Evolutionary conservation across 306 rosid genomes (phyloP), one percentile per base, ranked within the genome.

Genomic region (cucumber (Cucumis sativus)): DNA sequence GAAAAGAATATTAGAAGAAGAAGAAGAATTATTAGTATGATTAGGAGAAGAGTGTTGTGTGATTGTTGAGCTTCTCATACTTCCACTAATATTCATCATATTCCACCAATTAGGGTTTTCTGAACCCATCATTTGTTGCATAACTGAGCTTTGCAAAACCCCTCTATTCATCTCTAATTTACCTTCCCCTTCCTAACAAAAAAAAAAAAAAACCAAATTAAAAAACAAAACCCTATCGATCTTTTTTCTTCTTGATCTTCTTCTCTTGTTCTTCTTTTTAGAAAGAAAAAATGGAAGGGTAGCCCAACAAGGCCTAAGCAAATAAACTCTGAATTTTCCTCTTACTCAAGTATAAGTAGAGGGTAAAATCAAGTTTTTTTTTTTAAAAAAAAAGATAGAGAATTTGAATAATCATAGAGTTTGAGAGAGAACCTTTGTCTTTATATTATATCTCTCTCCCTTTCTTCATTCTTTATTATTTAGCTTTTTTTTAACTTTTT

Each of bases 21-120:
- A 14, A 62, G 15, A 15, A 47, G 84, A 51, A 37, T 15, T 14
- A 60, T 60, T 55, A 55, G 5, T 51, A 49, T 49, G 3, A 49
- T 49, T 49, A 13, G 84, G 66, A 63, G 78, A 74, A 74, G 83
- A 67, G 30, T 81, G 83, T 7, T 77, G 73, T 15, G 87, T 10
- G 33, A 87, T 87, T 2, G 96, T 87, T 33, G 37, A 33, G 41
- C 86, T 85, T 47, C 86, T 83, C 92, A 87, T 81, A 82, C 11
- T 20, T 4, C 54, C 74, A 70, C 60, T 47, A 13, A 47, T 85
- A 78, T 90, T 95, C 87, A 91, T 92, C 87, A 89, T 84, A 82
- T 84, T 90, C 99, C 98, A 96, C 96, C 92, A 91, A 64, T 84
- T 96, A 86, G 99, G 92, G 91, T 92, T 92, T 62, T 93, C 93